Evolutionary conservation across 176 grass and related monocot species (phyloP).

Genomic region (Hyparrhenia diplandra): DNA sequence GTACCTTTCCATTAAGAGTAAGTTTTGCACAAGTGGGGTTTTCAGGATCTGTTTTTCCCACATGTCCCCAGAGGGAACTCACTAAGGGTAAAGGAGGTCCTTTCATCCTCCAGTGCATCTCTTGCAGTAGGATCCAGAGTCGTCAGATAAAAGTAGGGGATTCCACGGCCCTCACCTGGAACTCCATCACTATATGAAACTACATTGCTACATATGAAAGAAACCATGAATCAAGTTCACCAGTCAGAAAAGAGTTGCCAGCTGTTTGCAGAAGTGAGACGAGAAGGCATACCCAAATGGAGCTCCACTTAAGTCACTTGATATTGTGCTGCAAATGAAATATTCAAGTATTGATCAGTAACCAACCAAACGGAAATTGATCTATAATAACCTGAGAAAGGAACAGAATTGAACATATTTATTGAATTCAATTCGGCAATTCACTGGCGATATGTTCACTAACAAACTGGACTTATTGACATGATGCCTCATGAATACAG

Average conservation of each 20-base stretch:
- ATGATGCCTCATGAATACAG: not conserved
- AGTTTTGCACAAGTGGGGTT: conserved; percentile 32
- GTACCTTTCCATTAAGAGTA: conserved; percentile 72
- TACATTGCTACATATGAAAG: conserved; percentile 58
- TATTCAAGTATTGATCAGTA: not conserved
- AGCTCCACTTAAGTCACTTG: conserved; percentile 71
- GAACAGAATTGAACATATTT: not conserved
- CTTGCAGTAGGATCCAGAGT: conserved; percentile 84
- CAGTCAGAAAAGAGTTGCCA: conserved; percentile 4
- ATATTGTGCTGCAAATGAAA: conserved; percentile 70
- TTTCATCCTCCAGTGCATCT: conserved; percentile 64
- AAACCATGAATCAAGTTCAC: conserved; percentile 6
- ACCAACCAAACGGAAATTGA: not conserved
- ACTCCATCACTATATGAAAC: conserved; percentile 78
- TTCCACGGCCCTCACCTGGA: conserved; percentile 52
- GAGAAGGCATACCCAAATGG: conserved; percentile 69
- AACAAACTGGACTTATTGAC: not conserved
- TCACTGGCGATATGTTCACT: not conserved
- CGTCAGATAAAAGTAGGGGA: conserved; percentile 54
- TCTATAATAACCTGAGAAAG: not conserved
- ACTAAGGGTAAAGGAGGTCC: conserved; percentile 78
- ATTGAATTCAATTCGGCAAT: not conserved
- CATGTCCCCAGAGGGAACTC: conserved; percentile 90
- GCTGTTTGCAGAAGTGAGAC: not conserved
- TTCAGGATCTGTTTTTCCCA: conserved; percentile 63